Percentiles rank a stretch among this genome's conserved stretches.
Conservation (phyloP, 176 grass and related monocot genomes). For the Raddia guianensis region DNA sequence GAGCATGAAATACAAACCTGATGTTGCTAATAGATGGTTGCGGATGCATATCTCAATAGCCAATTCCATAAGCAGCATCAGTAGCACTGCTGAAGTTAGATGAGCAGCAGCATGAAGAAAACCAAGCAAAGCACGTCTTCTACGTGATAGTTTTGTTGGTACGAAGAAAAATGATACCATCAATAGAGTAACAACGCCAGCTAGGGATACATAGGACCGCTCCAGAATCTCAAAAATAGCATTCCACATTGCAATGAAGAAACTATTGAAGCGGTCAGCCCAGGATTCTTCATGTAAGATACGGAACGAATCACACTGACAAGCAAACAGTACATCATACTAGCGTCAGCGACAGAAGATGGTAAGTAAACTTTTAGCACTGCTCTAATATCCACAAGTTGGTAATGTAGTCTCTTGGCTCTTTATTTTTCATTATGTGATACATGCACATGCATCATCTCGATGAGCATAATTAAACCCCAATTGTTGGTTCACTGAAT, state of each 20-base stretch:
- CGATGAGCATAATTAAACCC: background rate
- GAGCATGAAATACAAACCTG: slow-evolving; percentile 55
- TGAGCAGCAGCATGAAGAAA: slow-evolving; percentile 92
- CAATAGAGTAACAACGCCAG: slow-evolving; percentile 63
- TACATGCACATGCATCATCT: background rate
- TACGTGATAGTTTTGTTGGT: slow-evolving; percentile 89
- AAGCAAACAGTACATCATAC: slow-evolving; percentile 31
- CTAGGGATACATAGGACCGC: slow-evolving; percentile 79
- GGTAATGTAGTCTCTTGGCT: background rate
- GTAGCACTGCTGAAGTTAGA: slow-evolving; percentile 79
- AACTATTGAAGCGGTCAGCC: slow-evolving; percentile 70
- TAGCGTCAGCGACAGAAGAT: slow-evolving; percentile 35
- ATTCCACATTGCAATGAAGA: slow-evolving; percentile 82
- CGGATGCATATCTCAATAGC: slow-evolving; percentile 94
- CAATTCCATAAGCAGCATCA: slow-evolving; percentile 97
- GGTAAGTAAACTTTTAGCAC: slow-evolving; percentile 10
- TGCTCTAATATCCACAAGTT: slow-evolving; percentile 3
- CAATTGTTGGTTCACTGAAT: slow-evolving; percentile 19
- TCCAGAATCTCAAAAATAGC: slow-evolving; percentile 89
- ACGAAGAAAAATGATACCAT: slow-evolving; percentile 93
- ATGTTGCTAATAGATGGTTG: slow-evolving; percentile 91
- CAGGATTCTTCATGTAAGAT: slow-evolving; percentile 80
- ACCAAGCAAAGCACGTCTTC: slow-evolving; percentile 74
- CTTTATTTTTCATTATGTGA: slow-evolving; percentile 11
- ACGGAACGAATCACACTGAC: slow-evolving; percentile 73